Conservation (phyloP, 2,329 filamentous ascomycete species). For the Aureobasidium musti region DNA sequence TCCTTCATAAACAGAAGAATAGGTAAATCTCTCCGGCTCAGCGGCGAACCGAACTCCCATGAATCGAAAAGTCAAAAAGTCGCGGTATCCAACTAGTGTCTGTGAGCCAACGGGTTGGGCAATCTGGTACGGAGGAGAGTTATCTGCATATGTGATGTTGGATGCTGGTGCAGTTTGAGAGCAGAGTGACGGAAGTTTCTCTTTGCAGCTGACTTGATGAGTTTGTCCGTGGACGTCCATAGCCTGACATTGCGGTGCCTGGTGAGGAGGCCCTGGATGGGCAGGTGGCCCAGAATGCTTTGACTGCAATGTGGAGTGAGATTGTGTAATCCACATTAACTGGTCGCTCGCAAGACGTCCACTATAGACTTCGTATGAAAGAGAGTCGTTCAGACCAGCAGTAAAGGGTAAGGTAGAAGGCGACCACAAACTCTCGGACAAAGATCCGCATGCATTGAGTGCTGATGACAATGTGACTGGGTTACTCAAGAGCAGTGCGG, state of each 20-base stretch:
- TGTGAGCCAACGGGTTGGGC: constrained; percentile 33
- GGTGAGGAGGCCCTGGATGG: constrained; percentile 6
- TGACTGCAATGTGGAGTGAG: neutral
- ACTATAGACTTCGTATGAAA: constrained; percentile 33
- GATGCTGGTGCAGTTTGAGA: constrained; percentile 35
- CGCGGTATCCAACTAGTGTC: constrained; percentile 33
- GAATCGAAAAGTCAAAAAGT: constrained; percentile 33
- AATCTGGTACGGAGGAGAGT: constrained; percentile 33
- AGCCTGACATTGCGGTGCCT: constrained; percentile 16
- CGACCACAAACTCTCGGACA: constrained; percentile 32
- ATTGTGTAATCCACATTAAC: constrained; percentile 31
- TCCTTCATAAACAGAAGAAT: constrained; percentile 31
- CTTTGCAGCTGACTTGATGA: constrained; percentile 21
- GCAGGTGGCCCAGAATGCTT: neutral
- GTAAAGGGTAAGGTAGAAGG: constrained; percentile 27
- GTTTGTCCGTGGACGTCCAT: constrained; percentile 16
- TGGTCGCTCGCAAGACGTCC: constrained; percentile 30
- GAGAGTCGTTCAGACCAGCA: constrained; percentile 32
- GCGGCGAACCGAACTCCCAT: constrained; percentile 33
- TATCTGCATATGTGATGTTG: constrained; percentile 31
- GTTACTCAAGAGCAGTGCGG: constrained; percentile 22
- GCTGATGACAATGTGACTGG: constrained; percentile 14
- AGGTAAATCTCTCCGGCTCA: constrained; percentile 34
- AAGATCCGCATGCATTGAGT: constrained; percentile 21
- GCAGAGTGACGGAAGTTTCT: constrained; percentile 33